Base-by-base conservation (phyloP, 805 yeast species). In the Yarrowia sp. region DNA sequence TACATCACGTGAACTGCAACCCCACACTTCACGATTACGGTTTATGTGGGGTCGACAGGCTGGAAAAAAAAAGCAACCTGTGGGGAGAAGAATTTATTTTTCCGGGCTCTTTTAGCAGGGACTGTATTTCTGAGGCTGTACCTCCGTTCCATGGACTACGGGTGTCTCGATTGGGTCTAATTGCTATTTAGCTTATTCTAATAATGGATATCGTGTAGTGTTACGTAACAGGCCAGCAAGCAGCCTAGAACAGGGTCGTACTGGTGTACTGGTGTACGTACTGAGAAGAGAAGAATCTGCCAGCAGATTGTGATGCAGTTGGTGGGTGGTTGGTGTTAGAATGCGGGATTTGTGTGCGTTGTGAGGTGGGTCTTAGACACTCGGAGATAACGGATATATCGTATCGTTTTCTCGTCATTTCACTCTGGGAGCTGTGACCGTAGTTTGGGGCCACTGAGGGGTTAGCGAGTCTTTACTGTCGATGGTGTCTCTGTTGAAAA, bases 1-100 rank as follows among this genome's bases (percentile, higher is more conserved):
- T n/a, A n/a, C n/a, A n/a, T n/a, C n/a, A n/a, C n/a, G 43, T 15
- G 22, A 48, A 32, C 53, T 48, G 53, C 31, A 48, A 48, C 55
- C 55, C 55, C 55, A 48, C 55, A 48, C 41, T 33, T 48, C 13
- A 15, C 10, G 13, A 28, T 33, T 28, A 48, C 32, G 53, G 53
- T 48, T 48, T 39, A 13, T 48, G 53, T 48, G 53, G 53, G 53
- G 53, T n/a, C 31, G 31, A 13, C 8, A 28, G 15, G n/a, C 8
- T 15, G 11, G 32, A 18, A 41, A 48, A 41, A 48, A 48, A 48
- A 35, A 48, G 55, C 35, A 35, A 48, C 35, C 28, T 3, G 28
- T 22, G 28, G 3, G 28, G 28, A 22, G 28, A 22, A 22, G 28
- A 22, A 22, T 22, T 22, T 22, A 5, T 22, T 22, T 22, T 22